Evolutionary conservation across 345 rosid genomes (phyloP), one percentile per base, ranked within the genome.

Genomic region (Raphanus sativus): DNA sequence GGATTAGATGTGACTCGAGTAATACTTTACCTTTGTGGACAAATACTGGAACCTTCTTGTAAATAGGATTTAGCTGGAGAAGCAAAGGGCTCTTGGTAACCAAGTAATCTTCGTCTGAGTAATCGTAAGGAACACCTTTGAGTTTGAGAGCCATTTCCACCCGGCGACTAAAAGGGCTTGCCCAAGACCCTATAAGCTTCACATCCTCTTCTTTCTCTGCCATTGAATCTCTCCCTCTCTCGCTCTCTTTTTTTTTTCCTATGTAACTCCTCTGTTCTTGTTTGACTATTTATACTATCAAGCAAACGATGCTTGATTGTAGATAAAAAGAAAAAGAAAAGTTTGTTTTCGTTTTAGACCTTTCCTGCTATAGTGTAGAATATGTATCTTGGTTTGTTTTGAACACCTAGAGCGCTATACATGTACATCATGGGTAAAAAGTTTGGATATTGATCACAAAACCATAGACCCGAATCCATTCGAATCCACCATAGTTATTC

Each of bases 11-110:
- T n/a, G 87, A 86, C 73, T 86, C 89, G 9, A 42, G 17, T 10
- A 84, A 15, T 3, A 83, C 45, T 30, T 85, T 79, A 17, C 81
- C 89, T 3, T 77, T 83, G 80, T 84, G 87, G 3, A 84, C 71
- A 54, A 86, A 77, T 65, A 86, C 86, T 3, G 87, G 87, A 2
- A 84, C 62, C 61, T 84, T 81, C 78, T 84, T 77, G 55, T 70
- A 67, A 36, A 85, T 58, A 1, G 87, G 86, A 67, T 83, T 81
- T 56, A 69, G 71, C 13, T 80, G 52, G 1, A 86, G 68, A 69
- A 86, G 86, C 61, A 64, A 36, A 70, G 78, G 76, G 56, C 85
- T 83, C 78, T 83, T 86, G 74, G 75, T 61, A 9, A 25, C 24
- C 55, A 65, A 65, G 30, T 11, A 85, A 42, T 84, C 78, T 66